A percentile compares a stretch with the other conserved stretches of the same genome.
phyloP scores from a whole-genome alignment of 352 stramenopile genomes.

The Globisporangium splendens region DNA sequence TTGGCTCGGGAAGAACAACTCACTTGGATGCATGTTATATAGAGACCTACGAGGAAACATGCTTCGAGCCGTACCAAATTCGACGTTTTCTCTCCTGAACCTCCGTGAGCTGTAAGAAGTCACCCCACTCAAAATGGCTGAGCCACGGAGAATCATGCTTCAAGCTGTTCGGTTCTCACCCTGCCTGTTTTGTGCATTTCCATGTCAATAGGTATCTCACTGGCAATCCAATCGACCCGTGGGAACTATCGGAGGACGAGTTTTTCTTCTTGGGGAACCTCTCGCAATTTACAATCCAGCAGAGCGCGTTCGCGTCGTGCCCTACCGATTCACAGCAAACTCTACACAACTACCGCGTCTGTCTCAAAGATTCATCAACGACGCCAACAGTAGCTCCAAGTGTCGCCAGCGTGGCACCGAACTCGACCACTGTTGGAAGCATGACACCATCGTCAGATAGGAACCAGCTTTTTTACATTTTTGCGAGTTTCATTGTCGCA shows the following conservation, averaged over 20 bases:
- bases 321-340: constrained; percentile 19
- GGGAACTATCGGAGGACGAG: constrained; percentile 15
- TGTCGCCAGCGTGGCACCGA: neutral
- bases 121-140: neutral
- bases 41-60: constrained; percentile 19
- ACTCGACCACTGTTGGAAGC: constrained; percentile 3
- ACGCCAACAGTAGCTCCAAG: neutral
- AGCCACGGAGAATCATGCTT: too few species aligned
- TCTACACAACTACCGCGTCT: constrained; percentile 28
- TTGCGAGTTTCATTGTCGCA: constrained; percentile 32
- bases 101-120: constrained; percentile 21
- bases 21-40: neutral
- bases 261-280: constrained; percentile 30
- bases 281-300: constrained; percentile 25
- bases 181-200: too few species aligned
- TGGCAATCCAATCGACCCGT: constrained; percentile 33
- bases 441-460: neutral
- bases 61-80: constrained; percentile 10
- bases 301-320: constrained; percentile 43
- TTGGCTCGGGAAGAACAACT: neutral
- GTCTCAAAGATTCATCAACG: constrained; percentile 9
- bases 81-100: constrained; percentile 9
- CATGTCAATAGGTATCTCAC: constrained; percentile 20
- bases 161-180: too few species aligned
- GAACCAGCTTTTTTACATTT: constrained; percentile 31